Evolutionary conservation across 495 filamentous ascomycete species (phyloP).

Genomic region (Glonium stellatum): DNA sequence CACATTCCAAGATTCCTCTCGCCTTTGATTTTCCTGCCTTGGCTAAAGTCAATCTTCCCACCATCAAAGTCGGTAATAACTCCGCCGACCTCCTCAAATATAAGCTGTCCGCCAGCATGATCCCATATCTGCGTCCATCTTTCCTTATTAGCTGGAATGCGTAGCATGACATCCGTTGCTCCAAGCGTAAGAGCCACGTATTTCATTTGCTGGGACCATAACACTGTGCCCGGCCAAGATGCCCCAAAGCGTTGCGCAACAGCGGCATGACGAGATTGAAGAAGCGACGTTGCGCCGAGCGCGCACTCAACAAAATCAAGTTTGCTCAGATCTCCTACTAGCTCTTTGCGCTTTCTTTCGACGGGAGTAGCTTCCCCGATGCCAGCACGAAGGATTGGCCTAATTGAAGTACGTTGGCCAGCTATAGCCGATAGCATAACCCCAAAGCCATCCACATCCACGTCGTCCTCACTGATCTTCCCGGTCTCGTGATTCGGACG

Average conservation of each 20-base stretch:
- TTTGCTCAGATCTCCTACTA: slow-evolving; percentile 25
- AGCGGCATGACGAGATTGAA: slow-evolving; percentile 41
- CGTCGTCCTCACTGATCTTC: slow-evolving; percentile 42
- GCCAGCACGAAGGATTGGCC: slow-evolving; percentile 38
- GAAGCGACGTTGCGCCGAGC: slow-evolving; percentile 37
- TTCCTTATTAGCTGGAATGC: slow-evolving; percentile 45
- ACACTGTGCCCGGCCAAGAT: slow-evolving; percentile 46
- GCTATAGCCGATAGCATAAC: slow-evolving; percentile 51
- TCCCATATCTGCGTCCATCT: slow-evolving; percentile 52
- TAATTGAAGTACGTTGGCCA: slow-evolving; percentile 50
- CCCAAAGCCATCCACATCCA: slow-evolving; percentile 47
- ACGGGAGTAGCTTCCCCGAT: slow-evolving; percentile 39
- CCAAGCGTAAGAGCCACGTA: slow-evolving; percentile 57
- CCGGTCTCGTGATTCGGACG: slow-evolving; percentile 26
- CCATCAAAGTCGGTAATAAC: slow-evolving; percentile 53
- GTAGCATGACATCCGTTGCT: slow-evolving; percentile 53
- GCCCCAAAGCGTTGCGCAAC: slow-evolving; percentile 45
- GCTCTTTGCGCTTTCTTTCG: slow-evolving; percentile 17
- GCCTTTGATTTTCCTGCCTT: slow-evolving; percentile 25
- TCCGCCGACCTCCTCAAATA: slow-evolving; percentile 59
- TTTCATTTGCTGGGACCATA: slow-evolving; percentile 59
- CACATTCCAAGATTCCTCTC: slow-evolving; percentile 21
- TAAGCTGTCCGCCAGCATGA: slow-evolving; percentile 61
- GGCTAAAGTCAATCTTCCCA: slow-evolving; percentile 36
- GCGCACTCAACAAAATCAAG: slow-evolving; percentile 46